Percentiles rank a stretch among this genome's conserved stretches.
phyloP scores from a whole-genome alignment of 352 stramenopile genomes.

The Globisporangium irregulare region DNA sequence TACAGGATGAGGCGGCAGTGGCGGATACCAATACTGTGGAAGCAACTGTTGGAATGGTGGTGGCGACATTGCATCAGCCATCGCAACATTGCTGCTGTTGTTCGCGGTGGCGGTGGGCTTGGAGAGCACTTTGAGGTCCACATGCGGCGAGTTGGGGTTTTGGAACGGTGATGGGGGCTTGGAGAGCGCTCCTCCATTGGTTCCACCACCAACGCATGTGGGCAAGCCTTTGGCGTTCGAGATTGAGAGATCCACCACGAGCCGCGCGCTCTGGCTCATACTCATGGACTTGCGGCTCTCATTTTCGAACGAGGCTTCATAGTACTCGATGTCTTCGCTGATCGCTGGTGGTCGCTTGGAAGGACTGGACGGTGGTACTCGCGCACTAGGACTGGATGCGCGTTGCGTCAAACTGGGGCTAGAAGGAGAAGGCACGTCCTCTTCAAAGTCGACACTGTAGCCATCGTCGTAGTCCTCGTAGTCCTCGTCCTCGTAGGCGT shows the following conservation, averaged over 20 bases:
- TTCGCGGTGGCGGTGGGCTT: slow-evolving; percentile 21
- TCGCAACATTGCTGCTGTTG: slow-evolving; percentile 2
- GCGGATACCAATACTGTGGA: slow-evolving; percentile 8
- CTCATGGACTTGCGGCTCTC: slow-evolving; percentile 54
- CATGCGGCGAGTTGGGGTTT: slow-evolving; percentile 31
- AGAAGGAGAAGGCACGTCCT: slow-evolving; percentile 18
- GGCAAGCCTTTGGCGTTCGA: slow-evolving; percentile 36
- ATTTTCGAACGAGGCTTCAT: slow-evolving; percentile 69
- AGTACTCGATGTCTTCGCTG: slow-evolving; percentile 44
- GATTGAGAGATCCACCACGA: slow-evolving; percentile 65
- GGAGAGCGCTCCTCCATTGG: background rate
- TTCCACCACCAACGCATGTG: slow-evolving; percentile 15
- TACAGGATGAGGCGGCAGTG: background rate
- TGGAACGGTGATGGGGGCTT: slow-evolving; percentile 8
- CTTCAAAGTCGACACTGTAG: slow-evolving; percentile 78
- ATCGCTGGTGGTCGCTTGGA: slow-evolving; percentile 15
- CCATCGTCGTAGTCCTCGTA: slow-evolving; percentile 50
- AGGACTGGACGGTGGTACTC: background rate
- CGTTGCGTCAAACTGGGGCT: background rate
- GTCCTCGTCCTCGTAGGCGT: slow-evolving; percentile 27
- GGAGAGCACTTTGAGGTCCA: slow-evolving; percentile 46
- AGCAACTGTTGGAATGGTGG: background rate
- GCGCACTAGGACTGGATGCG: background rate
- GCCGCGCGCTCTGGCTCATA: slow-evolving; percentile 30
- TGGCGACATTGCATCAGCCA: background rate